A percentile compares a stretch with the other conserved stretches of the same genome.
Evolutionary conservation across 1,284 basidiomycete genomes (phyloP).

Genomic region (Pulchroboletus neoregius): DNA sequence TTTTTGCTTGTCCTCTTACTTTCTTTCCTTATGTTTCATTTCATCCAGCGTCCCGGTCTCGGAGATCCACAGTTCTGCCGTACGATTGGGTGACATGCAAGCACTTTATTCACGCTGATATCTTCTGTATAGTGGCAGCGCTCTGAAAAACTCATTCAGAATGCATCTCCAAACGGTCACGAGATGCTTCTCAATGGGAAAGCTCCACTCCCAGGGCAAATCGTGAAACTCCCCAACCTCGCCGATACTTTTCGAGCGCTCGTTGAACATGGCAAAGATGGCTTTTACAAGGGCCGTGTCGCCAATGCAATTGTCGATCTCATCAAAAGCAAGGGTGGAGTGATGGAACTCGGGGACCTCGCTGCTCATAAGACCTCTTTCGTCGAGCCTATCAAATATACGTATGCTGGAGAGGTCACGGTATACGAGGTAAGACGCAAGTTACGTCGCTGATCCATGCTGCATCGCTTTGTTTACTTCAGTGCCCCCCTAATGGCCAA

Average conservation of each 20-base stretch:
- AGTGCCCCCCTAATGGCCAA: constrained; percentile 96
- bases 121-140: constrained; percentile 59
- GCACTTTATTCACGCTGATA: constrained; percentile 4
- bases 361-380: constrained; percentile 74
- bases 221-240: constrained; percentile 76
- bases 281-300: constrained; percentile 88
- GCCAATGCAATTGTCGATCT: constrained; percentile 89
- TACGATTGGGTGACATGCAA: constrained; percentile 33
- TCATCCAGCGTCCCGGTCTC: constrained; percentile 66
- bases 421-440: constrained; percentile 70
- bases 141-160: constrained; percentile 73
- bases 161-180: constrained; percentile 74
- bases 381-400: constrained; percentile 89
- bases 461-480: background rate
- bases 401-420: constrained; percentile 77
- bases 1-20: constrained; percentile 1
- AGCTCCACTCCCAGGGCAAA: constrained; percentile 75
- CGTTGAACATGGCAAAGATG: constrained; percentile 78
- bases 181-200: constrained; percentile 85
- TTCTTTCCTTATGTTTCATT: constrained; percentile 7
- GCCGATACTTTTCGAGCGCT: constrained; percentile 82
- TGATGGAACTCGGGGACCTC: constrained; percentile 88
- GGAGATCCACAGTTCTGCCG: constrained; percentile 65
- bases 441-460: constrained; percentile 1
- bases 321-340: constrained; percentile 78